These are phyloP conservation scores for Parsonsia alboflavescens DNA, from an alignment of 257 asterid genomes.

Conservation along the genomic window DNA sequence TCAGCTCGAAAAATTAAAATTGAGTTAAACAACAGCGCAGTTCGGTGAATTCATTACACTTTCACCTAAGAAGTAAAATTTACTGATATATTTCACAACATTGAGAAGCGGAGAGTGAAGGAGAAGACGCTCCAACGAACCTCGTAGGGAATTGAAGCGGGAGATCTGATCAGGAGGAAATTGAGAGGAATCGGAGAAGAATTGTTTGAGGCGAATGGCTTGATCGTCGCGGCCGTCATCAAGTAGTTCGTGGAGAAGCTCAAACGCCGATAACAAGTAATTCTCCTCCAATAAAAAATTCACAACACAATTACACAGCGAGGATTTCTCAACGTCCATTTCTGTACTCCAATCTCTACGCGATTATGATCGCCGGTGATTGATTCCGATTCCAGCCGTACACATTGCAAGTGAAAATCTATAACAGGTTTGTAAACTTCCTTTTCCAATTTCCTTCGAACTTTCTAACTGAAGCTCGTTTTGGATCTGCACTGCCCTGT, in stretches of 20 bases:
- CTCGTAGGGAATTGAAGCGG: slow-evolving; percentile 74
- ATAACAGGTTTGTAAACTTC: neutral
- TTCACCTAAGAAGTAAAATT: slow-evolving; percentile 2
- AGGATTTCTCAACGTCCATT: slow-evolving; percentile 97
- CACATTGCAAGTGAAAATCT: neutral
- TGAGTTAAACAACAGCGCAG: neutral
- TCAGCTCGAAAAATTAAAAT: neutral
- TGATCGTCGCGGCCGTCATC: slow-evolving; percentile 91
- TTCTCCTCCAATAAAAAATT: slow-evolving; percentile 89
- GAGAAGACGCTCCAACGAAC: slow-evolving; percentile 26
- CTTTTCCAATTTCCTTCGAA: neutral
- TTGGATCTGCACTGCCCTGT: neutral
- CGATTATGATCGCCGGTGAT: neutral
- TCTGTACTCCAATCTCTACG: neutral
- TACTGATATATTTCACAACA: too few relatives aligned
- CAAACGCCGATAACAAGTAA: slow-evolving; percentile 86
- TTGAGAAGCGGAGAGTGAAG: neutral
- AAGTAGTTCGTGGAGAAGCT: slow-evolving; percentile 93
- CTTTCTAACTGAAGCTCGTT: neutral
- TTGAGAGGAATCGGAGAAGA: slow-evolving; percentile 72
- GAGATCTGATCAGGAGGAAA: slow-evolving; percentile 95
- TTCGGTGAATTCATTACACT: neutral
- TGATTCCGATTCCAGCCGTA: neutral
- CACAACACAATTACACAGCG: slow-evolving; percentile 93
- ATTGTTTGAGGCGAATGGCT: slow-evolving; percentile 83